Evolutionary conservation across 352 stramenopile species (phyloP), one percentile per base, ranked within the genome.

Genomic region (Nothophytophthora sp.): DNA sequence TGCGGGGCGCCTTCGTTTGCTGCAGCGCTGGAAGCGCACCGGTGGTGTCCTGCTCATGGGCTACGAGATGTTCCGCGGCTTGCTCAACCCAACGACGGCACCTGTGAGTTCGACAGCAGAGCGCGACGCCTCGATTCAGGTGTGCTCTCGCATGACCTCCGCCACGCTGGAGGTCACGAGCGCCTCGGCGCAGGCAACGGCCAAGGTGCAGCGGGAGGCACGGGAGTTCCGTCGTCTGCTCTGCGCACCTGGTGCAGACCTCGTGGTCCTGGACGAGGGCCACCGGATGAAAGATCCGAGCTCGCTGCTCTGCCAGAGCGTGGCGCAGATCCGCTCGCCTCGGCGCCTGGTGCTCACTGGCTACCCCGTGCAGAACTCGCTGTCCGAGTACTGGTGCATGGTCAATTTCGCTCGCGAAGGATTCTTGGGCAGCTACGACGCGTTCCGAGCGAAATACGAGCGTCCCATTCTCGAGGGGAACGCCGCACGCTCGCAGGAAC

Each of bases 321-420:
- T 96, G 24, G 70, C 65, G 32, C 76, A 89, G 35, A 86, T 96
- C 44, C 52, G 76, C 37, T 89, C 84, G 18, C 86, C 76, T 40
- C 67, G 80, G 22, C 78, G 94, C 5, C 55, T 99, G 9, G 77
- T 98, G 13, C 71, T 99, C 7, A 98, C 93, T 13, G 96, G 96
- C 3, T 98, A 97, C 29, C 96, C 96, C 2, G 86, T 99, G 36
- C 87, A 98, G 51, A 99, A 99, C 60, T 97, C 96, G 45, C 57
- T 98, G 22, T 86, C 86, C 1, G 88, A 96, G 48, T 96, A 96
- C 48, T 96, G 81, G 81, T 95, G 81, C 52, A 95, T 96, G 84
- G 83, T 96, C 10, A 91, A 95, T 60, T 96, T 96, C 67, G 83
- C 82, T 7, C 72, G 84, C 5, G 73, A 86, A 5, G 63, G 64